Base-by-base conservation (phyloP, 306 rosid species). In the Albizia julibrissin region DNA sequence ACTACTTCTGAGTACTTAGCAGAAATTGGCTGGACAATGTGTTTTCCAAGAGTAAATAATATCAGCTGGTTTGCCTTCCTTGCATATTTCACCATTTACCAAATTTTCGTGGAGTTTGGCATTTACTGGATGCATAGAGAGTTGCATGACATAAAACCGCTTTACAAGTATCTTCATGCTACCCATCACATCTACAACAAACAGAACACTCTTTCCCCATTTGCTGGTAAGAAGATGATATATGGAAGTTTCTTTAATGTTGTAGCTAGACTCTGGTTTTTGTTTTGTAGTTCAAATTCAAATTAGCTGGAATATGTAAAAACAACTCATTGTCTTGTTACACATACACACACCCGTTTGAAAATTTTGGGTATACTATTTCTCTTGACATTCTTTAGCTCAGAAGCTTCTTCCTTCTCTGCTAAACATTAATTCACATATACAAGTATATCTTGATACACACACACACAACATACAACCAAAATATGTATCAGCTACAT, bases 191-290 rank as follows among this genome's bases (percentile, higher is more conserved):
- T 89, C 81, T 95, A 93, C 90, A 95, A 95, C 87, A 95, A 91
- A 88, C 97, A 90, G 85, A 93, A 88, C 61, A 93, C 95, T 84
- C 99, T 95, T 77, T 95, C 99, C 82, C 98, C 99, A n/a, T 95
- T 95, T 80, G 99, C 99, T 37, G 98, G 99, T 91, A 77, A 84
- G 92, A 84, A 84, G 47, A 21, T 84, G 34, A 76, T 43, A 71
- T 64, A 29, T 29, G 40, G 39, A 64, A 31, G 40, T 64, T 64
- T 15, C 11, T 62, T 29, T 40, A 29, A 6, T 64, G 18, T 64
- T 64, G 69, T 64, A 13, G 40, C n/a, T 29, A 2, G 69, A 15
- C 40, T 29, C n/a, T 4, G 34, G 16, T 61, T 61, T 61, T 61
- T 61, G 68, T 24, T 61, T 29, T 27, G n/a, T 64, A 27, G 69